phyloP scores from a whole-genome alignment of 2,329 filamentous ascomycete species.

The Fusarium nematophilum region DNA sequence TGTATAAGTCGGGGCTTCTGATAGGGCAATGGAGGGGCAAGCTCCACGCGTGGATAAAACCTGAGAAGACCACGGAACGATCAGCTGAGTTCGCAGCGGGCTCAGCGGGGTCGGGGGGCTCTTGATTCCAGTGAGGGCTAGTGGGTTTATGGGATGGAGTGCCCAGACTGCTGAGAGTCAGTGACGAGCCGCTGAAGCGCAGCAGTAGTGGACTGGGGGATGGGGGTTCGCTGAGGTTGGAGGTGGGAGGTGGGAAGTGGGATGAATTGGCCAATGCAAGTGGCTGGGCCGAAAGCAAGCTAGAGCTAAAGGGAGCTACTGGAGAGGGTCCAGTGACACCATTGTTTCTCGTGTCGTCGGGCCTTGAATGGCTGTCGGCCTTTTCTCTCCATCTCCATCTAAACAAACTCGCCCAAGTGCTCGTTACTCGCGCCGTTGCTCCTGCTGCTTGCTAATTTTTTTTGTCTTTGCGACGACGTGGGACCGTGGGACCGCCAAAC shows the following conservation, averaged over 20 bases:
- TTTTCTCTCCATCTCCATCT: conserved; percentile 2
- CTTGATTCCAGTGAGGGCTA: background rate
- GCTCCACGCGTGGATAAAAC: background rate
- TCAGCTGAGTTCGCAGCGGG: background rate
- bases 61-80: conserved; percentile 11
- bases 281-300: conserved; percentile 1
- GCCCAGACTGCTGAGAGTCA: background rate
- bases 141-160: background rate
- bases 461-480: conserved; percentile 10
- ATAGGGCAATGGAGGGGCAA: conserved; percentile 34
- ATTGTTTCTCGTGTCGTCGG: background rate
- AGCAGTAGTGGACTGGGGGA: background rate
- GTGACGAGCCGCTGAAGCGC: background rate
- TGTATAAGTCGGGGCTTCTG: conserved; percentile 26
- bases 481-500: conserved; percentile 9
- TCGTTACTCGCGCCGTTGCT: no score
- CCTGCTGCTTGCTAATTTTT: background rate
- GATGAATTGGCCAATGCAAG: conserved; percentile 23
- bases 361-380: no score
- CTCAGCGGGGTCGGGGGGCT: background rate
- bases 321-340: conserved; percentile 1
- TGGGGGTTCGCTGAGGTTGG: no score
- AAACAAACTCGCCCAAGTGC: background rate
- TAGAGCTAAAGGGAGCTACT: conserved; percentile 3
- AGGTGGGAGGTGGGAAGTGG: no score